Evolutionary conservation across 495 filamentous ascomycete genomes (phyloP).

Genomic region (Beverwykella pulmonaria): DNA sequence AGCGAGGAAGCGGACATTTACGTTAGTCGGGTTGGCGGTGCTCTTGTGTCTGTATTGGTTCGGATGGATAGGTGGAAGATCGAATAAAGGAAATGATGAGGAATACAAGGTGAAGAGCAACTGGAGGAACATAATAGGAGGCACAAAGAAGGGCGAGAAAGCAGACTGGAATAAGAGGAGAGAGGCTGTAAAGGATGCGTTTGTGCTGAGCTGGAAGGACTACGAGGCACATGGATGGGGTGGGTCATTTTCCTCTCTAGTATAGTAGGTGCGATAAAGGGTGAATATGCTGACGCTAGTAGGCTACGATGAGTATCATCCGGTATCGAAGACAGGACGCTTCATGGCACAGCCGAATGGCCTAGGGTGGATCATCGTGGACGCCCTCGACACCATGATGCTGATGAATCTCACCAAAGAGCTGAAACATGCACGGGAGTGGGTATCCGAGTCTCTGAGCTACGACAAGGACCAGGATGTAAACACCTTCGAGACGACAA

Average conservation of each 20-base stretch:
- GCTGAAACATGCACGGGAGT: constrained; percentile 81
- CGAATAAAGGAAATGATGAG: background rate
- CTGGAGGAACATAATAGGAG: constrained; percentile 18
- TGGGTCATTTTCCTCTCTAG: constrained; percentile 52
- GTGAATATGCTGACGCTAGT: constrained; percentile 8
- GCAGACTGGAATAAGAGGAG: constrained; percentile 74
- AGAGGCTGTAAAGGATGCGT: constrained; percentile 85
- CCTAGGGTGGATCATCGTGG: constrained; percentile 97
- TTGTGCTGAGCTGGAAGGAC: constrained; percentile 85
- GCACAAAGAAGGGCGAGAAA: constrained; percentile 25
- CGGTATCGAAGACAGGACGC: constrained; percentile 72
- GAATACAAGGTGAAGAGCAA: background rate
- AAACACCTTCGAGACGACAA: constrained; percentile 97
- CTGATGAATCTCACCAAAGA: constrained; percentile 95
- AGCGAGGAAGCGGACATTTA: constrained; percentile 57
- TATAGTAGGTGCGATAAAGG: background rate
- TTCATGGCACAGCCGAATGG: constrained; percentile 77
- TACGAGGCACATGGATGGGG: constrained; percentile 96
- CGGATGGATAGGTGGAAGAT: constrained; percentile 43
- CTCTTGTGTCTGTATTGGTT: constrained; percentile 60
- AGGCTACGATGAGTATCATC: constrained; percentile 87
- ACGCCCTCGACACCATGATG: constrained; percentile 94
- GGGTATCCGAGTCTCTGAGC: constrained; percentile 78
- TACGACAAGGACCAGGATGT: constrained; percentile 95
- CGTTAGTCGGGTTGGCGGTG: constrained; percentile 55